phyloP scores from a whole-genome alignment of 2,329 filamentous ascomycete genomes.

The Amylocarpus encephaloides region DNA sequence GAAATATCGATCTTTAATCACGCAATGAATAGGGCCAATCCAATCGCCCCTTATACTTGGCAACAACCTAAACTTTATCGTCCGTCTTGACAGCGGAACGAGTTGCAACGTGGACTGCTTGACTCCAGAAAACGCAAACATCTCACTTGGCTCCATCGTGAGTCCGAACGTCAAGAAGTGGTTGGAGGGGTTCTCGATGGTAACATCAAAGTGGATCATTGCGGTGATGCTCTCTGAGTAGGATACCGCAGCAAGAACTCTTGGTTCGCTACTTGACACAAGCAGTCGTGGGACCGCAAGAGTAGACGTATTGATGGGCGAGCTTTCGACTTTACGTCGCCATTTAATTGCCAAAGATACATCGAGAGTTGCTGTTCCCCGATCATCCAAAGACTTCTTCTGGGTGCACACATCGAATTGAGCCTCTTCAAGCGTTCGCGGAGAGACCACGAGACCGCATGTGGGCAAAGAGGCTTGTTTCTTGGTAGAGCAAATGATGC shows the following conservation, averaged over 20 bases:
- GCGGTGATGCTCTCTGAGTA: constrained; percentile 34
- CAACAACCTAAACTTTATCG: constrained; percentile 67
- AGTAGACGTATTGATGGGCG: constrained; percentile 51
- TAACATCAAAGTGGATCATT: constrained; percentile 49
- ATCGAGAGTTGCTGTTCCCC: constrained; percentile 67
- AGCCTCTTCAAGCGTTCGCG: constrained; percentile 64
- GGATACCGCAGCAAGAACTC: constrained; percentile 57
- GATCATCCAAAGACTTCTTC: constrained; percentile 76
- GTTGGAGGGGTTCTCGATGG: constrained; percentile 86
- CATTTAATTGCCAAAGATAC: constrained; percentile 71
- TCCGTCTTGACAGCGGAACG: constrained; percentile 71
- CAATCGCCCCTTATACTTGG: constrained; percentile 60
- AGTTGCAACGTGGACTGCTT: constrained; percentile 77
- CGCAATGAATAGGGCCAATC: constrained; percentile 61
- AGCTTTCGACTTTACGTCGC: constrained; percentile 46
- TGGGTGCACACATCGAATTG: constrained; percentile 69
- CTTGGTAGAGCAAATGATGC: constrained; percentile 50
- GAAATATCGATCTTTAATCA: constrained; percentile 85
- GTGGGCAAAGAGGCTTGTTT: constrained; percentile 34
- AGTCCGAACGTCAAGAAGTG: constrained; percentile 93
- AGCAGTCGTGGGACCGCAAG: constrained; percentile 75
- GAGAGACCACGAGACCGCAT: constrained; percentile 46
- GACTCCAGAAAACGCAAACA: constrained; percentile 86
- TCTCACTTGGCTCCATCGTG: constrained; percentile 84
- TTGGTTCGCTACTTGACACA: constrained; percentile 76